phyloP scores from a whole-genome alignment of 352 stramenopile species.

The Pythium sukuiense region DNA sequence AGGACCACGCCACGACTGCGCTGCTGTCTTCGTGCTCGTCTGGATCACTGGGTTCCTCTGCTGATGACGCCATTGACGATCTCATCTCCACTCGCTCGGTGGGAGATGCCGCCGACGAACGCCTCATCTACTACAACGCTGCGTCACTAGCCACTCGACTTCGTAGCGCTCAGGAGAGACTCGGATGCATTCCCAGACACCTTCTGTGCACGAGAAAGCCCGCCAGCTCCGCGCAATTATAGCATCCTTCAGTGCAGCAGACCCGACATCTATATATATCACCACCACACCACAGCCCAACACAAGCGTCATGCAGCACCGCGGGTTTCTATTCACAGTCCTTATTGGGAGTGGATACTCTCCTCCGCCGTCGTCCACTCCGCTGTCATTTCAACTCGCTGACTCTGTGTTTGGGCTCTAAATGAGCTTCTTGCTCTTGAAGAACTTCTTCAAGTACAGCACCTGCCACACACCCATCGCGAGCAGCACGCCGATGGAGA shows the following conservation, averaged over 20 bases:
- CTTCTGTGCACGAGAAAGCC: neutral
- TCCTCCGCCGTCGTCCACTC: neutral
- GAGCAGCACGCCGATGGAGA: conserved; percentile 85
- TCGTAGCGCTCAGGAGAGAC: neutral
- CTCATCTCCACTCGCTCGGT: neutral
- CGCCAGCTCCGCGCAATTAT: neutral
- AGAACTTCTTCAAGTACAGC: conserved; percentile 90
- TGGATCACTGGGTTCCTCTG: neutral
- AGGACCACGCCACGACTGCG: conserved; percentile 21
- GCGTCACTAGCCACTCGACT: neutral
- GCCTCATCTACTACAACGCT: neutral
- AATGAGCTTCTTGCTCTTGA: conserved; percentile 93
- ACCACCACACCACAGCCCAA: neutral
- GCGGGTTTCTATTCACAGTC: neutral
- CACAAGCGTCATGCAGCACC: neutral
- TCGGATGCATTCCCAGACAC: neutral
- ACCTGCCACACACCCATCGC: conserved; percentile 88
- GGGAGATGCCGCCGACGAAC: neutral
- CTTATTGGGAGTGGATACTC: neutral
- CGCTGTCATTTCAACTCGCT: neutral
- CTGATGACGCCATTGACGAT: neutral
- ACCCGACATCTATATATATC: conserved; percentile 4
- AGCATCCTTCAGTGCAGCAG: neutral
- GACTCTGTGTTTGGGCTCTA: conserved; percentile 31
- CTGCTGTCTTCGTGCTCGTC: conserved; percentile 6